Conservation (phyloP, 2,329 filamentous ascomycete genomes). For the Colletotrichum falcatum region DNA sequence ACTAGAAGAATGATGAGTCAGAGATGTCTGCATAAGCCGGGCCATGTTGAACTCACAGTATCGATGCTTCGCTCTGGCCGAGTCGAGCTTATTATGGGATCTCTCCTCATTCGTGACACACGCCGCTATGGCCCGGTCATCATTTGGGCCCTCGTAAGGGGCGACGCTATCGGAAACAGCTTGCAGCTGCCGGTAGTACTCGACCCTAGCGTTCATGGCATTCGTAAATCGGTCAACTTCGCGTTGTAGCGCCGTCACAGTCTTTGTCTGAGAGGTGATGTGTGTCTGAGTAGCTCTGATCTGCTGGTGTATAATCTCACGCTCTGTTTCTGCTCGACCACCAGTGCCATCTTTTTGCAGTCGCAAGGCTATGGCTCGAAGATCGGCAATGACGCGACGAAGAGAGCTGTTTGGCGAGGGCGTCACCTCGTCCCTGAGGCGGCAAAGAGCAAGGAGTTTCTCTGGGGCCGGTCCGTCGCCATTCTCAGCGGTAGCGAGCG, state of each 20-base stretch:
- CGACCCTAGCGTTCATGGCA: slow-evolving; percentile 86
- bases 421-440: slow-evolving; percentile 60
- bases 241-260: slow-evolving; percentile 63
- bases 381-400: slow-evolving; percentile 75
- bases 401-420: slow-evolving; percentile 70
- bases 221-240: slow-evolving; percentile 82
- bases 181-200: slow-evolving; percentile 92
- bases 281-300: slow-evolving; percentile 70
- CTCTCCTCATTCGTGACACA: slow-evolving; percentile 60
- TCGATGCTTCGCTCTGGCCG: slow-evolving; percentile 77
- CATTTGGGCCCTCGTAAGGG: slow-evolving; percentile 74
- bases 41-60: slow-evolving; percentile 66
- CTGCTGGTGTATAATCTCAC: slow-evolving; percentile 72
- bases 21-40: neutral
- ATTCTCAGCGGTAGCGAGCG: slow-evolving; percentile 69
- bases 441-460: slow-evolving; percentile 65
- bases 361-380: slow-evolving; percentile 75
- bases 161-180: slow-evolving; percentile 89
- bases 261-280: slow-evolving; percentile 64
- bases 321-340: slow-evolving; percentile 62
- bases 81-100: slow-evolving; percentile 69
- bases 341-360: slow-evolving; percentile 63
- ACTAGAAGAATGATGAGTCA: slow-evolving; percentile 51
- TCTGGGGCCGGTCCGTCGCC: slow-evolving; percentile 79
- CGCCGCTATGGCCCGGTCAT: slow-evolving; percentile 62